Evolutionary conservation across 2,329 filamentous ascomycete genomes (phyloP).

Genomic region (Colletotrichum neosansevieriae): DNA sequence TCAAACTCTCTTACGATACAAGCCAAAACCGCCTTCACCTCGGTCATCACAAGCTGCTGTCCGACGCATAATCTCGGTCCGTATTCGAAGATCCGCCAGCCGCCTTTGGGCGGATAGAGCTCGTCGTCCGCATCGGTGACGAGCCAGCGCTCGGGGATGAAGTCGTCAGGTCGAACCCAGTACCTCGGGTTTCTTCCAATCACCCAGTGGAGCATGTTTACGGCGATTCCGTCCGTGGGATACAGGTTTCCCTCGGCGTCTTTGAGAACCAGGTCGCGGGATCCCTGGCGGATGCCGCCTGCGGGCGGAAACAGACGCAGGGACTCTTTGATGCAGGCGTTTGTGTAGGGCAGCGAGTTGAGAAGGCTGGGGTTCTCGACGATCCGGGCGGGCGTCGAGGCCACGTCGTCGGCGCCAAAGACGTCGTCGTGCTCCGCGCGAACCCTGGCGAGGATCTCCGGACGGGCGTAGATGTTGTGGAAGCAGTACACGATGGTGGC

Average conservation of each 20-base stretch:
- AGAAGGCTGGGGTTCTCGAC: slow-evolving; percentile 57
- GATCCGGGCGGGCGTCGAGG: slow-evolving; percentile 14
- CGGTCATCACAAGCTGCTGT: slow-evolving; percentile 57
- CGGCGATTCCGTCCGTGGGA: slow-evolving; percentile 57
- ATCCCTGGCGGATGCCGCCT: slow-evolving; percentile 55
- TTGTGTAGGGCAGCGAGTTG: slow-evolving; percentile 65
- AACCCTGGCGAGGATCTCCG: slow-evolving; percentile 45
- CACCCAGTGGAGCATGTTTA: slow-evolving; percentile 54
- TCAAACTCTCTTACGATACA: slow-evolving; percentile 62
- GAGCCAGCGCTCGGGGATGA: slow-evolving; percentile 62
- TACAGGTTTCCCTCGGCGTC: slow-evolving; percentile 58
- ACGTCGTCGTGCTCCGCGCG: slow-evolving; percentile 63
- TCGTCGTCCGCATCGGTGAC: slow-evolving; percentile 31
- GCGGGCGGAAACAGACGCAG: slow-evolving; percentile 66
- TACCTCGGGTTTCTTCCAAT: slow-evolving; percentile 54
- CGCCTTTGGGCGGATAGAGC: slow-evolving; percentile 47
- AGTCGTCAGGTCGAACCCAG: slow-evolving; percentile 58
- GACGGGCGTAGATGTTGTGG: slow-evolving; percentile 48
- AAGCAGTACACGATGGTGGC: slow-evolving; percentile 48
- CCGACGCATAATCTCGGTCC: slow-evolving; percentile 64
- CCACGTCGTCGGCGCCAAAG: slow-evolving; percentile 52
- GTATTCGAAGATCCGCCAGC: slow-evolving; percentile 64
- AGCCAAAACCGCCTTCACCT: slow-evolving; percentile 60
- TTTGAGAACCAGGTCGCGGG: slow-evolving; percentile 53
- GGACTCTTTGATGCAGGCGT: slow-evolving; percentile 67